Conservation (phyloP, 1,284 basidiomycete species). For the Ganoderma resinaceum region DNA sequence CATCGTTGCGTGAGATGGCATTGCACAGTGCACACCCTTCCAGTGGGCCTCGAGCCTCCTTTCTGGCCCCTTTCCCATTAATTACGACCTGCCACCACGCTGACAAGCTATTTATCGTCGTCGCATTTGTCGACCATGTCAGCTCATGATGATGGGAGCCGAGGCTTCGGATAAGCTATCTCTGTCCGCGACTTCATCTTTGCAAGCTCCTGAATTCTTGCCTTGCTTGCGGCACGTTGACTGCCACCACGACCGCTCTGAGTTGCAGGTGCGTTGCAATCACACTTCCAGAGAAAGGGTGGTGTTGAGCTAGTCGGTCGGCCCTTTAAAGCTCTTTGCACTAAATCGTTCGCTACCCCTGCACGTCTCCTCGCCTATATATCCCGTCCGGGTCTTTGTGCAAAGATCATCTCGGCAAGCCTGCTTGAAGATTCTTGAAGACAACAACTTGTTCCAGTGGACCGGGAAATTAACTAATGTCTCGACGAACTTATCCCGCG, state of each 20-base stretch:
- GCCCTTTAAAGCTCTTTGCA: not conserved
- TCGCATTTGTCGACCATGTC: not conserved
- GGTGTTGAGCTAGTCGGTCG: not conserved
- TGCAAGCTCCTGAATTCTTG: not conserved
- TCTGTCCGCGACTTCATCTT: not conserved
- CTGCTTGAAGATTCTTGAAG: not conserved
- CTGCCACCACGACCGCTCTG: not conserved
- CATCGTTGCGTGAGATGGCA: conserved; percentile 30
- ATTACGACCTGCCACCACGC: not conserved
- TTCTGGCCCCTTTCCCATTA: not conserved
- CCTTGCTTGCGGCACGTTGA: not conserved
- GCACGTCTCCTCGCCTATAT: not conserved
- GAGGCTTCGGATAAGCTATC: not conserved
- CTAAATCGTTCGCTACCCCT: not conserved
- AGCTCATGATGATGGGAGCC: not conserved
- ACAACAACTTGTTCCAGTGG: not conserved
- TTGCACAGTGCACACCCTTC: no score
- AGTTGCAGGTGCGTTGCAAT: not conserved
- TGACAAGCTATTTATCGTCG: not conserved
- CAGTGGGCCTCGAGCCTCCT: not conserved
- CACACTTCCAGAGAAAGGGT: not conserved
- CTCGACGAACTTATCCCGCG: not conserved
- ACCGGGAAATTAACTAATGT: not conserved
- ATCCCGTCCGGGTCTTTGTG: not conserved
- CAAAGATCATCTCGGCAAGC: not conserved